A percentile compares a stretch with the other conserved stretches of the same genome.
Evolutionary conservation across 768 basidiomycete species (phyloP).

Genomic region (Pleurotus djamor): DNA sequence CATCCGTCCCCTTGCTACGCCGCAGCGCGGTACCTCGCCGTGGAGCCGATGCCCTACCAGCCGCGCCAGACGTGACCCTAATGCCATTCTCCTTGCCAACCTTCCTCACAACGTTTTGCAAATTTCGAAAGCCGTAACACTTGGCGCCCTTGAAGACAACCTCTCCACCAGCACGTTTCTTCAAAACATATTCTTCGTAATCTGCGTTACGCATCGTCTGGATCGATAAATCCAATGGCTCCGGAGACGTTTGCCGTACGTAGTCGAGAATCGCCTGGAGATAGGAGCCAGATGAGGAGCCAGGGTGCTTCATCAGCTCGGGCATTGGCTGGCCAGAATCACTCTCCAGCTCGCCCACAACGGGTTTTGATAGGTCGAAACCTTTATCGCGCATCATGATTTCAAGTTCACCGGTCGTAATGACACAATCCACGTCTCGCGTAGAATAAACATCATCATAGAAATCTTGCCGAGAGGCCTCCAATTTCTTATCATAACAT

Average conservation of each 20-base stretch:
- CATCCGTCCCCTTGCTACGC: constrained; percentile 6
- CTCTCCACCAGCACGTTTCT: constrained; percentile 39
- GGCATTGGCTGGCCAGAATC: constrained; percentile 41
- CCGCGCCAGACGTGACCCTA: constrained; percentile 68
- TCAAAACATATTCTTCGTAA: constrained; percentile 72
- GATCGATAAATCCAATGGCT: constrained; percentile 46
- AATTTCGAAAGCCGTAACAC: constrained; percentile 96
- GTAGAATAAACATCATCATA: constrained; percentile 79
- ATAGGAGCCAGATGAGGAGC: constrained; percentile 92
- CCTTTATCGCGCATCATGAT: constrained; percentile 78
- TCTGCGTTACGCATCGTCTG: constrained; percentile 70
- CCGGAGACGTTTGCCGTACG: constrained; percentile 37
- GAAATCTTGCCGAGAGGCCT: constrained; percentile 94
- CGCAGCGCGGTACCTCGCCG: constrained; percentile 28
- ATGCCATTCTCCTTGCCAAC: constrained; percentile 85
- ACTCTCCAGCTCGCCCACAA: constrained; percentile 48
- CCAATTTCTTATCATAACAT: constrained; percentile 99
- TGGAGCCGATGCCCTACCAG: constrained; percentile 40
- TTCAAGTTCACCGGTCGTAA: constrained; percentile 94
- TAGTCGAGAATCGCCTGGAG: constrained; percentile 74
- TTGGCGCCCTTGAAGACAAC: constrained; percentile 90
- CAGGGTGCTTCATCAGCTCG: constrained; percentile 73
- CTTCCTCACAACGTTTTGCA: constrained; percentile 95
- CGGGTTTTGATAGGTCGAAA: constrained; percentile 68
- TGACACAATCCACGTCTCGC: constrained; percentile 94